Evolutionary conservation across 1,284 basidiomycete species (phyloP).

Genomic region (Inonotus hispidus): DNA sequence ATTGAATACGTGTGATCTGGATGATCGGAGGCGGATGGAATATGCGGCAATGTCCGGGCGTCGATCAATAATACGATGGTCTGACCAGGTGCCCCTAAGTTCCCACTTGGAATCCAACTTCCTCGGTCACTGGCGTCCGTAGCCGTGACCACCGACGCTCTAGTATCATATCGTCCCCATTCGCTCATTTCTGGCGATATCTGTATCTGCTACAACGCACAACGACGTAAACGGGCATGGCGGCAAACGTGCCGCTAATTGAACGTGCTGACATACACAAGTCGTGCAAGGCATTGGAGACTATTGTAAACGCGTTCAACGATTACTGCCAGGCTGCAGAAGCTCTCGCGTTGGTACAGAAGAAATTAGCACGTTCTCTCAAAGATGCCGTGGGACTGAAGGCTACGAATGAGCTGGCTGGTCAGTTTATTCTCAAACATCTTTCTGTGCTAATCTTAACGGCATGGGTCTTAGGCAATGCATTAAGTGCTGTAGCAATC

Average conservation of each 20-base stretch:
- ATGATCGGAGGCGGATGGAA: no score
- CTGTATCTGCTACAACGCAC: neutral
- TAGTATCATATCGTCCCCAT: neutral
- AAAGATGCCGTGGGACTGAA: slow-evolving; percentile 59
- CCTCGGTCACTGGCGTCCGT: neutral
- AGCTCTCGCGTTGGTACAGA: slow-evolving; percentile 60
- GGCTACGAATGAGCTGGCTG: slow-evolving; percentile 53
- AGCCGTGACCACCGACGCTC: neutral
- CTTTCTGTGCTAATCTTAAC: neutral
- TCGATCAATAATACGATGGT: neutral
- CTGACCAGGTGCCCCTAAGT: neutral
- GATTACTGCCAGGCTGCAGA: slow-evolving; percentile 69
- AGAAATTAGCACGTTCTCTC: slow-evolving; percentile 65
- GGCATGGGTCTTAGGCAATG: slow-evolving; percentile 38
- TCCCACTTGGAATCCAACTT: neutral
- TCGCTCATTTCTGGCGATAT: neutral
- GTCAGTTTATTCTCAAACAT: slow-evolving; percentile 33
- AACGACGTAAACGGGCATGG: neutral
- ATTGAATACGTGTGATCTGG: no score
- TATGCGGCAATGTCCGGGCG: neutral
- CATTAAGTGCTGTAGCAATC: slow-evolving; percentile 53
- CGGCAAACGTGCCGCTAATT: slow-evolving; percentile 23
- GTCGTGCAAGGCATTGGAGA: slow-evolving; percentile 69
- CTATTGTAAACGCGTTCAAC: slow-evolving; percentile 56
- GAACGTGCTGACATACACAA: slow-evolving; percentile 72